Percentiles rank a stretch among this genome's conserved stretches.
Evolutionary conservation across 2,329 filamentous ascomycete species (phyloP).

Genomic region (Colletotrichum tamarilloi): DNA sequence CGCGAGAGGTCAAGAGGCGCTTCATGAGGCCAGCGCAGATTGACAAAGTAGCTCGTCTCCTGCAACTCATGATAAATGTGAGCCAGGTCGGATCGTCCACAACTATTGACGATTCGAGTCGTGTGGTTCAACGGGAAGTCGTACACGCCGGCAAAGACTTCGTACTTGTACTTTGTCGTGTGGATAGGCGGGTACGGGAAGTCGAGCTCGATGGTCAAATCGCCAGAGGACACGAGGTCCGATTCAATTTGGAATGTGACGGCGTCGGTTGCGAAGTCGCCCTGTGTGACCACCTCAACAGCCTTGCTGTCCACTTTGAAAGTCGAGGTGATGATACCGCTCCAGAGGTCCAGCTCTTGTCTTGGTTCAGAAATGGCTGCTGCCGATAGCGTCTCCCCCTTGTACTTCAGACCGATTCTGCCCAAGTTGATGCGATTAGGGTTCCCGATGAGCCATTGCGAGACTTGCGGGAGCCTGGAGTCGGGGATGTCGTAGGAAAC

Average conservation of each 20-base stretch:
- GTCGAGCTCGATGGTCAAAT: constrained; percentile 52
- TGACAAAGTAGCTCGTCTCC: constrained; percentile 52
- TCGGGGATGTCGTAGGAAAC: constrained; percentile 52
- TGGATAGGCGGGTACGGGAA: constrained; percentile 56
- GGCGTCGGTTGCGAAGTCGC: constrained; percentile 51
- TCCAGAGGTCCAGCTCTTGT: constrained; percentile 52
- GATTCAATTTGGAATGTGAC: constrained; percentile 51
- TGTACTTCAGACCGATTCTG: constrained; percentile 53
- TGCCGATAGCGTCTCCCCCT: constrained; percentile 43
- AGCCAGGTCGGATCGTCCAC: constrained; percentile 34
- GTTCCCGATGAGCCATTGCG: constrained; percentile 65
- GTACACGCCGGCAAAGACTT: constrained; percentile 54
- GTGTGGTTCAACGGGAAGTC: constrained; percentile 52
- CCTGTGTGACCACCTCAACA: constrained; percentile 49
- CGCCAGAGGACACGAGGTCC: constrained; percentile 44
- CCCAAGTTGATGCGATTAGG: constrained; percentile 57
- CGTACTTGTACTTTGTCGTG: constrained; percentile 54
- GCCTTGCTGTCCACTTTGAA: constrained; percentile 45
- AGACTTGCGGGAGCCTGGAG: constrained; percentile 47
- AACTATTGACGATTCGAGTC: constrained; percentile 41
- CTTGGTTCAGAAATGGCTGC: constrained; percentile 42
- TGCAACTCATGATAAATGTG: constrained; percentile 50
- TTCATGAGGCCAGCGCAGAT: constrained; percentile 46
- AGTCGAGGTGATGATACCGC: constrained; percentile 50
- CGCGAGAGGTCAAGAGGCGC: constrained; percentile 31